These are phyloP conservation scores for Periconia sp. DNA, from an alignment of 2,329 filamentous ascomycete species.

Conservation along the genomic window DNA sequence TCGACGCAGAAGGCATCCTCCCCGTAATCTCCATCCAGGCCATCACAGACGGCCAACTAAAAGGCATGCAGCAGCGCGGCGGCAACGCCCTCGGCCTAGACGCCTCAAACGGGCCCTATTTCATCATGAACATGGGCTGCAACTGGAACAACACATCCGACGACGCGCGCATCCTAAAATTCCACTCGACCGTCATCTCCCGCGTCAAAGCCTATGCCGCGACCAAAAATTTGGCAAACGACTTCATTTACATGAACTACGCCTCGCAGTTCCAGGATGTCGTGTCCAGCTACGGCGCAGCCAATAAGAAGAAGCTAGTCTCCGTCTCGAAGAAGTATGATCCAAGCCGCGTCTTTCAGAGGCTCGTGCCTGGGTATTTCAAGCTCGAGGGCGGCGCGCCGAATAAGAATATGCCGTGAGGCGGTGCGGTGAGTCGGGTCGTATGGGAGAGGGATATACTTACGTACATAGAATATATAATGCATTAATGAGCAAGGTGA, in stretches of 20 bases:
- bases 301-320: constrained; percentile 42
- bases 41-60: constrained; percentile 28
- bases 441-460: background rate
- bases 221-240: constrained; percentile 15
- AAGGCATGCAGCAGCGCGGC: constrained; percentile 25
- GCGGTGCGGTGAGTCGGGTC: background rate
- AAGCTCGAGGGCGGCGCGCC: constrained; percentile 39
- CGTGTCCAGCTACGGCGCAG: constrained; percentile 49
- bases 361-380: constrained; percentile 51
- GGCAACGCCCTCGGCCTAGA: constrained; percentile 40
- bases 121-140: constrained; percentile 19
- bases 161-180: constrained; percentile 27
- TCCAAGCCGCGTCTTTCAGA: constrained; percentile 48
- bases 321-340: constrained; percentile 48
- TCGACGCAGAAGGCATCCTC: constrained; percentile 23
- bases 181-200: constrained; percentile 20
- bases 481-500: too few relatives aligned
- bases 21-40: constrained; percentile 32
- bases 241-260: constrained; percentile 57
- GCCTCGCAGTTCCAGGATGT: constrained; percentile 52
- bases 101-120: constrained; percentile 23
- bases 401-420: constrained; percentile 6
- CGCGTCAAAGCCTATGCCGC: constrained; percentile 7
- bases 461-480: background rate
- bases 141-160: constrained; percentile 31